A percentile compares a stretch with the other conserved stretches of the same genome.
Conservation (phyloP, 768 basidiomycete species). For the Tephrocybe rancida region DNA sequence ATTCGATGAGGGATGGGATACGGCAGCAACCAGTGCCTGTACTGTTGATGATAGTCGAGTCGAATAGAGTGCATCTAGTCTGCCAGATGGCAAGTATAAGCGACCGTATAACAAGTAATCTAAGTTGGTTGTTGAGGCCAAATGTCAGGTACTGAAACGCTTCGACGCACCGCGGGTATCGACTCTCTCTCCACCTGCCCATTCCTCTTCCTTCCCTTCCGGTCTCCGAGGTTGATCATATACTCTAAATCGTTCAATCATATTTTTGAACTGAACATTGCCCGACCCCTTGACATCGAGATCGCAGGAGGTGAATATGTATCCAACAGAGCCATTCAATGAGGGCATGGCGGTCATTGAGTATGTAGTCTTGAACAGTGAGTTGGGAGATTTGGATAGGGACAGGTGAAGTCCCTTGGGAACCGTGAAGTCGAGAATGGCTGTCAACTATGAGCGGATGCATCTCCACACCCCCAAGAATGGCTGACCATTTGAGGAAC, state of each 20-base stretch:
- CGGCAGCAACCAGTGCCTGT: constrained; percentile 83
- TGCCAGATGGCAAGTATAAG: constrained; percentile 84
- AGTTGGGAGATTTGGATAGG: constrained; percentile 87
- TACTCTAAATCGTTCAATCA: constrained; percentile 86
- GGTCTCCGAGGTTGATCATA: constrained; percentile 82
- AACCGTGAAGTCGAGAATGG: constrained; percentile 89
- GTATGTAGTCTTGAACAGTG: constrained; percentile 87
- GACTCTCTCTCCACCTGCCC: constrained; percentile 78
- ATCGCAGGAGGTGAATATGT: constrained; percentile 90
- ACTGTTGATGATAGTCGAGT: constrained; percentile 77
- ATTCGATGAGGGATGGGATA: constrained; percentile 74
- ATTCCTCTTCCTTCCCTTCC: constrained; percentile 77
- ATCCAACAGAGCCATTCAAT: constrained; percentile 89
- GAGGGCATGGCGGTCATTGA: constrained; percentile 93
- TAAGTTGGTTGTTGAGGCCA: constrained; percentile 29
- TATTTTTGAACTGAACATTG: constrained; percentile 81
- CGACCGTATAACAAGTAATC: constrained; percentile 95
- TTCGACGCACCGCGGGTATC: constrained; percentile 66
- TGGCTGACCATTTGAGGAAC: constrained; percentile 78
- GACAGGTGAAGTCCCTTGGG: constrained; percentile 80
- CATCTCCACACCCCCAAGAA: background rate
- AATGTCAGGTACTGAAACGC: constrained; percentile 13
- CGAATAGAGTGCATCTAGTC: constrained; percentile 89
- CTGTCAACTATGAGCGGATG: constrained; percentile 37
- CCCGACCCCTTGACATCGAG: constrained; percentile 71